Evolutionary conservation across 2,329 filamentous ascomycete species (phyloP), one percentile per base, ranked within the genome.

Genomic region (Colletotrichum endophyticum): DNA sequence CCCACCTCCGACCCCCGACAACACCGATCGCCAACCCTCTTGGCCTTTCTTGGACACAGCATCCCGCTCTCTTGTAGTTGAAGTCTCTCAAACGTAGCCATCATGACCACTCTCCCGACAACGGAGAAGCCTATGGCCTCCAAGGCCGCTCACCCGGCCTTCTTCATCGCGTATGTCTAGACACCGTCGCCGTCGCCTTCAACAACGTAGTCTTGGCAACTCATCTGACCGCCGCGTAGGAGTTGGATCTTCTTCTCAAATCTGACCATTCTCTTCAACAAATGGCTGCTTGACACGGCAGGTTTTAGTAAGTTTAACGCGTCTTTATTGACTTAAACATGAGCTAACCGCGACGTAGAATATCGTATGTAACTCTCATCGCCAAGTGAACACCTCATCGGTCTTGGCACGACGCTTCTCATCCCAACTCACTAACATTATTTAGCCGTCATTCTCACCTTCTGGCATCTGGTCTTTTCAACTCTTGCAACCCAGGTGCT

Each of bases 261-360:
- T 79, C 89, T 92, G 81, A 95, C 96, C 77, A 98, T 98, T 82
- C 87, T 98, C 77, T 98, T 98, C 90, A 98, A 98, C 89, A 98
- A 98, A 88, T 96, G 94, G 91, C 92, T 98, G 66, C 90, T 98
- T 76, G 92, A 95, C 82, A 92, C 91, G 78, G 91, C 91, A 81
- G 91, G 94, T 73, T 96, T 96, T 85, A 90, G 94, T 95, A 87
- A 89, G 93, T 78, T 66, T 12, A 63, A 53, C 56, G 30, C 64
- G 15, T 32, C 7, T 32, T 12, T 19, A 3, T 44, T 19, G n/a
- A 5, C 34, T 53, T 22, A 11, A 9, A 30, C 27, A 49, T 61
- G 70, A 72, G 61, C 80, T 82, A 77, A 82, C 79, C 61, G 64
- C 15, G 6, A 57, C 49, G 13, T 78, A 87, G 86, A 84, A 80